Conservation (phyloP, 257 asterid genomes). For the Jasminum sambac region DNA sequence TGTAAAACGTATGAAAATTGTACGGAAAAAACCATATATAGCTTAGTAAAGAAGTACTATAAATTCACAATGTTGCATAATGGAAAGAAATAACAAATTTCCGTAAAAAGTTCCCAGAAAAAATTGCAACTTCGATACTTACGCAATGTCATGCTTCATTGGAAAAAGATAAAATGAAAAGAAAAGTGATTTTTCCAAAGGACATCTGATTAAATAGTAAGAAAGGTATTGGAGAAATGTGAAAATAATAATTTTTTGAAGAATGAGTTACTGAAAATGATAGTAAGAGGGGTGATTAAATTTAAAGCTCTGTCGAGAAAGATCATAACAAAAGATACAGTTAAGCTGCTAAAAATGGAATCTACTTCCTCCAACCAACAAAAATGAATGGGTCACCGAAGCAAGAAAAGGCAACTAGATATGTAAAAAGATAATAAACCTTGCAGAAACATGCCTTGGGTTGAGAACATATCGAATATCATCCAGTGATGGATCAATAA, state of each 20-base stretch:
- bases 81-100: background rate
- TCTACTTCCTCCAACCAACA: background rate
- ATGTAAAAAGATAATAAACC: slow-evolving; percentile 4
- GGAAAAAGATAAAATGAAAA: slow-evolving; percentile 5
- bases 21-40: slow-evolving; percentile 15
- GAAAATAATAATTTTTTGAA: no score
- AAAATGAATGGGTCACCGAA: background rate
- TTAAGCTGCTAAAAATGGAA: background rate
- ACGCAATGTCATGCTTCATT: slow-evolving; percentile 6
- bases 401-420: background rate
- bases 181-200: no score
- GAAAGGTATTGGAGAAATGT: no score
- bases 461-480: slow-evolving; percentile 90
- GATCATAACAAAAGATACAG: background rate
- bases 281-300: no score
- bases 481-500: slow-evolving; percentile 87
- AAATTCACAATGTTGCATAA: background rate
- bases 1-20: slow-evolving; percentile 29
- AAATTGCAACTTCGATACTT: background rate
- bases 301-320: no score
- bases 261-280: no score
- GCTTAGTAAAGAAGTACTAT: background rate
- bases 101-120: background rate
- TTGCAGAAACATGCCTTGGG: slow-evolving; percentile 60
- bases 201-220: no score